phyloP scores from a whole-genome alignment of 345 rosid genomes.

The Barbarea vulgaris region DNA sequence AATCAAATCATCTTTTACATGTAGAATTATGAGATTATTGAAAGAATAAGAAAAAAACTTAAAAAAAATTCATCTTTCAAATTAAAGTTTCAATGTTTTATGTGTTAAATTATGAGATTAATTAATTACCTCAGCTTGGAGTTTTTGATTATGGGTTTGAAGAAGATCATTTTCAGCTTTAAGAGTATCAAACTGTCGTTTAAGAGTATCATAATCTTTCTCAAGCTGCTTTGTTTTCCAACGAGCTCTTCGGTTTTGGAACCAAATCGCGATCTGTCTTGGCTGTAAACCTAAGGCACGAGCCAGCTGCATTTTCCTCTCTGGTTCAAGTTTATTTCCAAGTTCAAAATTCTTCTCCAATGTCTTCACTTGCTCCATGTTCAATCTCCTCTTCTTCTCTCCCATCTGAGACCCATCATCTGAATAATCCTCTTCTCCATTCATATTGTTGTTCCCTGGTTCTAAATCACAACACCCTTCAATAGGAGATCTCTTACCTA shows the following conservation, averaged over 20 bases:
- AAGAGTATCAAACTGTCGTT: conserved; percentile 70
- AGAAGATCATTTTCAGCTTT: conserved; percentile 84
- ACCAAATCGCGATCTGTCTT: conserved; percentile 97
- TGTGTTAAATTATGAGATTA: conserved; percentile 2
- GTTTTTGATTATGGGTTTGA: conserved; percentile 82
- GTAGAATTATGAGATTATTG: neutral
- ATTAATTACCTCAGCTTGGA: conserved; percentile 78
- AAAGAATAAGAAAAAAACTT: neutral
- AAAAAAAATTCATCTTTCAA: too few relatives aligned
- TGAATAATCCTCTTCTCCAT: conserved; percentile 80
- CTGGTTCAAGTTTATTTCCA: conserved; percentile 97
- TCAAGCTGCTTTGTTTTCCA: conserved; percentile 98
- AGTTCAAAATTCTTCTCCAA: conserved; percentile 94
- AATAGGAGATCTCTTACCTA: conserved; percentile 80
- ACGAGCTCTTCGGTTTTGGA: conserved; percentile 93
- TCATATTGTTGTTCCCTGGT: conserved; percentile 40
- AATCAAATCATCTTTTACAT: neutral
- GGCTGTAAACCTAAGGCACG: conserved; percentile 94
- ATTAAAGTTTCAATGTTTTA: neutral
- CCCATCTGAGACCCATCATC: conserved; percentile 96
- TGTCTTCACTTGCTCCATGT: conserved; percentile 90
- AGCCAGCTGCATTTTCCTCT: conserved; percentile 97
- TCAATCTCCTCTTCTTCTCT: conserved; percentile 95
- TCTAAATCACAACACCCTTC: conserved; percentile 59
- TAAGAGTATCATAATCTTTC: conserved; percentile 89